A percentile compares a stretch with the other conserved stretches of the same genome.
These are phyloP conservation scores for Kodamaea suecica DNA, from an alignment of 1,139 yeast genomes.

Conservation along the genomic window DNA sequence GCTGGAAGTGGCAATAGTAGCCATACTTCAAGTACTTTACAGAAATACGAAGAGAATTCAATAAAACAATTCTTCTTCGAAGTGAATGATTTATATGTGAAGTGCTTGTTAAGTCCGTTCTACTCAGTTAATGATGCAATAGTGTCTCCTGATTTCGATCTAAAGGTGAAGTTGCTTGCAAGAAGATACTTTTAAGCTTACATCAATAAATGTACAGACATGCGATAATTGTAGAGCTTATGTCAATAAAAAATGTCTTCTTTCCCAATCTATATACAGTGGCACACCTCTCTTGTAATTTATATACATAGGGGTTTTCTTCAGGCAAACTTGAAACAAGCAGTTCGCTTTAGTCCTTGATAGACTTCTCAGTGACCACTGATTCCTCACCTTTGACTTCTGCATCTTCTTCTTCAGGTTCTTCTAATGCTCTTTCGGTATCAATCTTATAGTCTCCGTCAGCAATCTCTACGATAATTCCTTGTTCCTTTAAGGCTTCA, in stretches of 20 bases:
- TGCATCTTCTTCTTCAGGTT: slow-evolving; percentile 6
- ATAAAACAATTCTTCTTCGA: slow-evolving; percentile 83
- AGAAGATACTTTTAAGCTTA: slow-evolving; percentile 66
- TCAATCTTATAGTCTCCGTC: slow-evolving; percentile 39
- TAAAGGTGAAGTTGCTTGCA: slow-evolving; percentile 67
- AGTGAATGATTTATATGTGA: slow-evolving; percentile 82
- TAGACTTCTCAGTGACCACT: no score
- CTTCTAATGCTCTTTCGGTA: slow-evolving; percentile 37
- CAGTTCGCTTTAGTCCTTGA: no score
- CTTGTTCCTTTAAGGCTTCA: slow-evolving; percentile 62
- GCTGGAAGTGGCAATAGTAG: neutral
- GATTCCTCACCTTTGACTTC: neutral
- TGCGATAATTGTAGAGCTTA: no score
- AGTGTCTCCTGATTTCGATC: slow-evolving; percentile 70
- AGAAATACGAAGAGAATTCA: slow-evolving; percentile 60
- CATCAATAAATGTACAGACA: no score
- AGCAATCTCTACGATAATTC: slow-evolving; percentile 47
- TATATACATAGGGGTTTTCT: no score
- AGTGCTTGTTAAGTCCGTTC: slow-evolving; percentile 83
- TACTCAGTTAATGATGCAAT: slow-evolving; percentile 76
- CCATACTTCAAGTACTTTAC: slow-evolving; percentile 6
- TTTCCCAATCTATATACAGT: no score
- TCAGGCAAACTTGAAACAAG: no score
- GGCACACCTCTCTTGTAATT: no score
- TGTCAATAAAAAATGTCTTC: no score